Evolutionary conservation across 1,284 basidiomycete genomes (phyloP), one percentile per base, ranked within the genome.

Genomic region (Sporisorium iseilematis-ciliati): DNA sequence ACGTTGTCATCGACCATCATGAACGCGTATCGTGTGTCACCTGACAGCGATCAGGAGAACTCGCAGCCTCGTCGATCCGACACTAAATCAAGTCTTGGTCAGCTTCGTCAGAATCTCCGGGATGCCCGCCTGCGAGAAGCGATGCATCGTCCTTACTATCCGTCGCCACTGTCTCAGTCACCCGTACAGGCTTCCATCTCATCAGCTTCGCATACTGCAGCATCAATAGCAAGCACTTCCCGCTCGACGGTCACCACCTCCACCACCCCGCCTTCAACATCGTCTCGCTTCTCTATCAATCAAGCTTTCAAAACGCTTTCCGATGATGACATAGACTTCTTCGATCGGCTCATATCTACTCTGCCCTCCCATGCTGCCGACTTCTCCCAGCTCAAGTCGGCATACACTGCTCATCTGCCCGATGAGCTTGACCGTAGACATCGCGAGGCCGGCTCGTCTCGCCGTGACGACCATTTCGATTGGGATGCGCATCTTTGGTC

Each of bases 401-500:
- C 77, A 16, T 84, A 82, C 55, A 67, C 78, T 31, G 57, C 29
- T 8, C 67, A 68, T 20, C 12, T 74, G 23, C 25, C 66, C 14
- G 25, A 61, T 4, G 67, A 72, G 26, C 48, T 75, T 6, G 40
- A 66, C 3, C 46, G 41, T 26, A 55, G 65, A 7, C n/a, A 53
- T 26, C 43, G n/a, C 45, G 4, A 12, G 16, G 40, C 64, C 11
- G 29, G 50, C 40, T 11, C 38, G 0, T 35, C 48, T 25, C 48
- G 20, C 14, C 29, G 10, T 29, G 23, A 29, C 0, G 29, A 41
- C n/a, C 42, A 59, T 40, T 1, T 54, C 20, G 71, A 81, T 51
- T 67, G 69, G 67, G 80, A 82, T 31, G 69, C 77, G 7, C 70
- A 75, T 5, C 66, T 82, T n/a, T 84, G 83, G 83, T 75, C 81